phyloP scores from a whole-genome alignment of 768 basidiomycete species.

The Auricularia sp. region DNA sequence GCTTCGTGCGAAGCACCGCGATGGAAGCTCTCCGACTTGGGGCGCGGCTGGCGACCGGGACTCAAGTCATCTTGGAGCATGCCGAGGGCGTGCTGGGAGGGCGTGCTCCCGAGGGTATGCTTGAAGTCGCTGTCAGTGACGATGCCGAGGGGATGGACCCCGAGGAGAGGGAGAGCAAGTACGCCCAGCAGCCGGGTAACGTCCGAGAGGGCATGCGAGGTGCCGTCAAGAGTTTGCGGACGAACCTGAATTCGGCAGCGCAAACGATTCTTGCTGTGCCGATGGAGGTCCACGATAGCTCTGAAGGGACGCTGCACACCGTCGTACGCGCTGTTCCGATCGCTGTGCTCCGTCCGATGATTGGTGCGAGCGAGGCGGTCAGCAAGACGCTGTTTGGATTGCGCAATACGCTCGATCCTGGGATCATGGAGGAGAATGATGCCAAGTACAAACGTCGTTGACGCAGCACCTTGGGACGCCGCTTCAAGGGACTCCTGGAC shows the following conservation, averaged over 20 bases:
- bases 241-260: slow-evolving; percentile 85
- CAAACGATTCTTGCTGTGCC: slow-evolving; percentile 98
- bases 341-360: slow-evolving; percentile 95
- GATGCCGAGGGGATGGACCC: slow-evolving; percentile 35
- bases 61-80: slow-evolving; percentile 93
- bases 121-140: slow-evolving; percentile 9
- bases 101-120: slow-evolving; percentile 21
- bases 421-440: slow-evolving; percentile 68
- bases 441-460: slow-evolving; percentile 84
- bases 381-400: slow-evolving; percentile 91
- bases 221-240: slow-evolving; percentile 82
- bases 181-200: slow-evolving; percentile 82
- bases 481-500: too few relatives aligned
- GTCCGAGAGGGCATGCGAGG: slow-evolving; percentile 80
- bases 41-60: slow-evolving; percentile 88
- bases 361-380: slow-evolving; percentile 93
- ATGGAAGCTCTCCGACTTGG: slow-evolving; percentile 93
- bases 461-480: too few relatives aligned
- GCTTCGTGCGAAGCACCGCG: slow-evolving; percentile 89
- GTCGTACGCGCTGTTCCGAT: slow-evolving; percentile 96
- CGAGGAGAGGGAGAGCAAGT: slow-evolving; percentile 65
- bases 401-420: slow-evolving; percentile 86
- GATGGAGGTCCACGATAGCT: slow-evolving; percentile 96
- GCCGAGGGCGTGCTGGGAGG: slow-evolving; percentile 86
- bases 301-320: slow-evolving; percentile 80